phyloP scores from a whole-genome alignment of 345 rosid species.

The Pistacia atlantica region DNA sequence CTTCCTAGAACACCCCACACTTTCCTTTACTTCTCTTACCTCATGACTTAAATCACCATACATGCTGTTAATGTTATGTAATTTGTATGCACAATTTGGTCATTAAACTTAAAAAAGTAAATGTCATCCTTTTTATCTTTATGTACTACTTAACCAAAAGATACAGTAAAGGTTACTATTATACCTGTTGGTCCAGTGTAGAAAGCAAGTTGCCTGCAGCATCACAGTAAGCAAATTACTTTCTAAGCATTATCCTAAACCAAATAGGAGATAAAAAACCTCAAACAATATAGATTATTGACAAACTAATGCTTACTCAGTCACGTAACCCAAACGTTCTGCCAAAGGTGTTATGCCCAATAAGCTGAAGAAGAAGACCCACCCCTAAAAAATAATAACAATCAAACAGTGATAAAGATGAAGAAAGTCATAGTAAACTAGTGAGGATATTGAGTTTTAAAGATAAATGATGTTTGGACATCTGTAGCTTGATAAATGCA shows the following conservation, averaged over 20 bases:
- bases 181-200: conserved; percentile 84
- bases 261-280: neutral
- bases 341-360: conserved; percentile 90
- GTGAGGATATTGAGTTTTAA: neutral
- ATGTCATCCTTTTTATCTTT: neutral
- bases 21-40: neutral
- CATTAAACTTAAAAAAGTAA: neutral
- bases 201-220: conserved; percentile 79
- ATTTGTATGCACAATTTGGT: neutral
- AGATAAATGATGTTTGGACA: neutral
- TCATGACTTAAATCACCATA: neutral
- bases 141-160: neutral
- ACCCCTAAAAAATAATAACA: conserved; percentile 45
- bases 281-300: neutral
- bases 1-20: neutral
- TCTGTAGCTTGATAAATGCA: neutral
- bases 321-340: conserved; percentile 91
- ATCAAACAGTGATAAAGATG: conserved; percentile 11
- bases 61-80: neutral
- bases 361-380: conserved; percentile 81
- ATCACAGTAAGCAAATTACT: conserved; percentile 19
- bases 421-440: neutral
- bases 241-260: neutral
- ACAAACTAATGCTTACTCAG: conserved; percentile 64
- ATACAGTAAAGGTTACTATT: no score